These are phyloP conservation scores for Fusarium duplospermum DNA, from an alignment of 2,329 filamentous ascomycete species.

Conservation along the genomic window DNA sequence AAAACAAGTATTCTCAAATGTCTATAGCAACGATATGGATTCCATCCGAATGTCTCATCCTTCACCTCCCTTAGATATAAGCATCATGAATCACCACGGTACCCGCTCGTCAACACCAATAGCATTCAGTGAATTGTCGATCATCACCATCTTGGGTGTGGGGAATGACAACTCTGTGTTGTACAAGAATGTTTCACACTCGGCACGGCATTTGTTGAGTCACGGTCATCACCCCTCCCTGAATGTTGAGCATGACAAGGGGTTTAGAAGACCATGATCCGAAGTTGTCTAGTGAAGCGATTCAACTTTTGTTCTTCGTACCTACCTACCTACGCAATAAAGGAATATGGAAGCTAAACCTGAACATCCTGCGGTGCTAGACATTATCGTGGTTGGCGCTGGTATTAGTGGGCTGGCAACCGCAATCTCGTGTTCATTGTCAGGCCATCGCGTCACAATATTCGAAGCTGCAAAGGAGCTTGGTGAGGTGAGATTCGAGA, in stretches of 20 bases:
- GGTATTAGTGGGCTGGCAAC: slow-evolving; percentile 57
- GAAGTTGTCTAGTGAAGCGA: not conserved
- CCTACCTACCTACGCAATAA: not conserved
- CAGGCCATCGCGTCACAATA: slow-evolving; percentile 55
- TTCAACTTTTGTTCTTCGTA: not conserved
- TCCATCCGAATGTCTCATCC: not conserved
- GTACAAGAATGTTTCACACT: not conserved
- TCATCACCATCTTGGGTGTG: not conserved
- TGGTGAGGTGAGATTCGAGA: slow-evolving; percentile 44
- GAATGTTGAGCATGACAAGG: not conserved
- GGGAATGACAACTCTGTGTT: not conserved
- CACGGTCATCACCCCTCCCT: not conserved
- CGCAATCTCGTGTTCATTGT: slow-evolving; percentile 51
- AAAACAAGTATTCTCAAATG: not conserved
- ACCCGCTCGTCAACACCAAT: not conserved
- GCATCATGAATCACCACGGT: not conserved
- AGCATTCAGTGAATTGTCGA: not conserved
- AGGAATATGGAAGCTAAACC: not conserved
- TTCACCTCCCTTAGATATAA: not conserved
- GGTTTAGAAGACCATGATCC: not conserved
- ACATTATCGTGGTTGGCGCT: slow-evolving; percentile 57
- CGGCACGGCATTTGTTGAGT: not conserved
- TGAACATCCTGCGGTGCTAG: slow-evolving; percentile 22
- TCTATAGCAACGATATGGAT: not conserved
- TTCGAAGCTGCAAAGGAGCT: slow-evolving; percentile 55